Evolutionary conservation across 1,139 yeast genomes (phyloP).

Genomic region (Schizosaccharomyces versatilis): DNA sequence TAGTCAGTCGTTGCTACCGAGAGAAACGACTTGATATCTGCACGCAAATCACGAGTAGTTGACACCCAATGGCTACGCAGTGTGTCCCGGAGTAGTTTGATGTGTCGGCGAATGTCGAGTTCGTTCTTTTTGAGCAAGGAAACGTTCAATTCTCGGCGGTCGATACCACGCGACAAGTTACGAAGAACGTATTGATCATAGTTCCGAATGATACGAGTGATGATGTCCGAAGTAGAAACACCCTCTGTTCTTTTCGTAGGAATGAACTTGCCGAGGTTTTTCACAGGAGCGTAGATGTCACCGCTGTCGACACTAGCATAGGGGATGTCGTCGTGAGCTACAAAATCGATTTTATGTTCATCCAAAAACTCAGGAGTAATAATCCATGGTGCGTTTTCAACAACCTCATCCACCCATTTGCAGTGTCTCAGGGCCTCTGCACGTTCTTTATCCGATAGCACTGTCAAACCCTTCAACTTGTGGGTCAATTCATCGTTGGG

Average conservation of each 20-base stretch:
- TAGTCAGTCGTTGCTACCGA: conserved; percentile 1
- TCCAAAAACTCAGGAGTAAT: conserved; percentile 62
- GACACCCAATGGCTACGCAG: conserved; percentile 8
- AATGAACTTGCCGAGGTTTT: conserved; percentile 70
- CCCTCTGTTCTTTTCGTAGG: conserved; percentile 95
- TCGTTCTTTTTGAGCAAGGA: conserved; percentile 95
- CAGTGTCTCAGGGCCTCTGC: conserved; percentile 77
- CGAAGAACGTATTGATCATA: conserved; percentile 92
- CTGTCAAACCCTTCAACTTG: conserved; percentile 79
- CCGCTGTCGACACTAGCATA: conserved; percentile 59
- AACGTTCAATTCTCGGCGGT: conserved; percentile 84
- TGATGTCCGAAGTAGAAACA: conserved; percentile 82
- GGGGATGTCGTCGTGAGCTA: conserved; percentile 93
- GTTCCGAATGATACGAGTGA: conserved; percentile 81
- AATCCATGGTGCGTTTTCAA: conserved; percentile 89
- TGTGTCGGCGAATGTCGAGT: conserved; percentile 75
- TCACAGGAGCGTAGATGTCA: conserved; percentile 81
- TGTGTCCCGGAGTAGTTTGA: conserved; percentile 53
- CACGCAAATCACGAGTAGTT: conserved; percentile 8
- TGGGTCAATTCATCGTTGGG: conserved; percentile 85
- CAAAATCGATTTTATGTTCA: conserved; percentile 72
- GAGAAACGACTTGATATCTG: conserved; percentile 24
- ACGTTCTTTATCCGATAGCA: conserved; percentile 65
- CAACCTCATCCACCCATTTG: conserved; percentile 91
- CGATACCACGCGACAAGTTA: conserved; percentile 91